Conservation (phyloP, 441 rosid species). For the Macaranga tanarius region DNA sequence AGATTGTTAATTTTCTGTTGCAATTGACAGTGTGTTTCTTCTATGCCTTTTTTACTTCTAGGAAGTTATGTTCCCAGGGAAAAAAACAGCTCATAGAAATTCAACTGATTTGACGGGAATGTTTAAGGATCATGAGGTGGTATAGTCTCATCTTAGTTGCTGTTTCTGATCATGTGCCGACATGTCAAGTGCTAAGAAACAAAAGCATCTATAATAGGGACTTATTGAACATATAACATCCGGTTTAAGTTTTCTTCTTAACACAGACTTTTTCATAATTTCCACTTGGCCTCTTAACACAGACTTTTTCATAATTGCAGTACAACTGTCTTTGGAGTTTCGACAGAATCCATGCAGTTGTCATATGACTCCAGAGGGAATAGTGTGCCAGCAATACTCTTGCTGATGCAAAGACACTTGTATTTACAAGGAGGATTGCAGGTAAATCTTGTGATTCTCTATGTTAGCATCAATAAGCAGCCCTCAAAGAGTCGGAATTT, state of each 20-base stretch:
- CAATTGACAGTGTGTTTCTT: neutral
- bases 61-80: too few species aligned
- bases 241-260: too few species aligned
- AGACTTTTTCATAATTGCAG: constrained; percentile 36
- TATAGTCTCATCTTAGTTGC: constrained; percentile 6
- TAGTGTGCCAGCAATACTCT: constrained; percentile 72
- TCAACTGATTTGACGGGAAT: neutral
- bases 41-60: neutral
- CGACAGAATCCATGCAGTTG: constrained; percentile 88
- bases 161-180: too few species aligned
- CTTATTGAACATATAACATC: too few species aligned
- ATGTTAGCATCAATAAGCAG: neutral
- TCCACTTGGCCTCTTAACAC: constrained; percentile 6
- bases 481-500: neutral
- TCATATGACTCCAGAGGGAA: constrained; percentile 82
- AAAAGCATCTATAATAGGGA: too few species aligned
- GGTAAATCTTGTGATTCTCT: constrained; percentile 38
- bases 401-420: constrained; percentile 72
- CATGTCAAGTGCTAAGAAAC: too few species aligned
- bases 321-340: constrained; percentile 86
- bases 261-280: neutral
- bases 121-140: neutral
- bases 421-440: constrained; percentile 84
- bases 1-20: constrained; percentile 1
- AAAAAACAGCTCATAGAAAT: neutral